phyloP scores from a whole-genome alignment of 371 early-diverging fungal genomes.

The Chytridium lagenaria region DNA sequence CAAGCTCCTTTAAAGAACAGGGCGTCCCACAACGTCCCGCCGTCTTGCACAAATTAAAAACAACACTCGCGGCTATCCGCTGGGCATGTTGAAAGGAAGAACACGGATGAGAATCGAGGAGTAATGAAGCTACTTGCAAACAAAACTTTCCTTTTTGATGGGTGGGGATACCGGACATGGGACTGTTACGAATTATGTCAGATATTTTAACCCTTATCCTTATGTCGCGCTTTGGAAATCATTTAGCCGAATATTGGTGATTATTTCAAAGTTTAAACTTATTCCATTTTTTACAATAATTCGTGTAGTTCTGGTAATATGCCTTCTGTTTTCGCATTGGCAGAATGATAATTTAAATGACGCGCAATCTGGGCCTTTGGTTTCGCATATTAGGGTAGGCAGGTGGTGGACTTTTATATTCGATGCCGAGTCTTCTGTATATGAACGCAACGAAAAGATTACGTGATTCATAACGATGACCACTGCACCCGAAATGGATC shows the following conservation, averaged over 20 bases:
- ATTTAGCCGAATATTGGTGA: slow-evolving; percentile 57
- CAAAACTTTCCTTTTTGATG: slow-evolving; percentile 59
- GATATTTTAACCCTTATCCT: slow-evolving; percentile 45
- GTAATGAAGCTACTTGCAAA: not conserved
- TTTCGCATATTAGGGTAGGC: slow-evolving; percentile 41
- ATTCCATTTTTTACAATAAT: no score
- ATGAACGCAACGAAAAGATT: not conserved
- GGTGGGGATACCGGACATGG: slow-evolving; percentile 66
- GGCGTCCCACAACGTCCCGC: no score
- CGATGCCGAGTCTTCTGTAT: not conserved
- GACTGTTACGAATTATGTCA: slow-evolving; percentile 66
- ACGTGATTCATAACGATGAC: slow-evolving; percentile 35
- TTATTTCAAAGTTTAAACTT: no score
- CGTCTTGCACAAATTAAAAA: no score
- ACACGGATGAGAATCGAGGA: slow-evolving; percentile 49
- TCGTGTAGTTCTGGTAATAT: slow-evolving; percentile 35
- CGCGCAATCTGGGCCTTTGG: slow-evolving; percentile 55
- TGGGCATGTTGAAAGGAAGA: slow-evolving; percentile 25
- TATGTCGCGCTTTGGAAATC: slow-evolving; percentile 61
- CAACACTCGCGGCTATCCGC: no score
- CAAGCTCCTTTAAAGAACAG: no score
- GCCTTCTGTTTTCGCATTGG: slow-evolving; percentile 37
- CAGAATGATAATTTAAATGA: slow-evolving; percentile 65
- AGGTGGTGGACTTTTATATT: not conserved
- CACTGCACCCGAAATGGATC: slow-evolving; percentile 34